Percentiles rank a stretch among this genome's conserved stretches.
These are phyloP conservation scores for Populus tremula DNA, from an alignment of 345 rosid genomes.

Conservation along the genomic window DNA sequence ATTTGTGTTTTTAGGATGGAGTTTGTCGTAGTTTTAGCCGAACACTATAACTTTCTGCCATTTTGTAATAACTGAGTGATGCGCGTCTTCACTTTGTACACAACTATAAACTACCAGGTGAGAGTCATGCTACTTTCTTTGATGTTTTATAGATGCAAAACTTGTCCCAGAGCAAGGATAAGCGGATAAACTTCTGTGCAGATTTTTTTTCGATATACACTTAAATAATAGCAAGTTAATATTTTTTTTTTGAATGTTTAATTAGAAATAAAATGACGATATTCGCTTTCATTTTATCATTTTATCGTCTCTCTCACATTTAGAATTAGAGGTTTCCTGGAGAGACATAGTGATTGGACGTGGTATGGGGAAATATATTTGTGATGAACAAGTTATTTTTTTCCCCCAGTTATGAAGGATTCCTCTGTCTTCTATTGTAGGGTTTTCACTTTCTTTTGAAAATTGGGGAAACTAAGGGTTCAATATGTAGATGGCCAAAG, in stretches of 20 bases:
- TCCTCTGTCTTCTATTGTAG: neutral
- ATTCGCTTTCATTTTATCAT: neutral
- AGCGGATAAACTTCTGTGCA: neutral
- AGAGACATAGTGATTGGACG: neutral
- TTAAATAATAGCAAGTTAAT: neutral
- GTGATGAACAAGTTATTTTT: neutral
- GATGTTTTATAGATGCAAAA: neutral
- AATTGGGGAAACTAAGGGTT: neutral
- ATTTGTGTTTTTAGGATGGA: neutral
- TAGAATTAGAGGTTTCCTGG: neutral
- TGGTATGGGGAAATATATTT: neutral
- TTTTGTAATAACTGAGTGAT: neutral
- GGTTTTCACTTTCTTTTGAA: neutral
- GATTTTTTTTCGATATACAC: no score
- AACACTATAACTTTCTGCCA: neutral
- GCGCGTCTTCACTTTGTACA: neutral
- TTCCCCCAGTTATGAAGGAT: neutral
- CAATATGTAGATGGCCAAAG: neutral
- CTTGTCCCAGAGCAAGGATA: neutral
- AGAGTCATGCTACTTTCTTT: neutral
- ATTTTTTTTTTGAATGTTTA: neutral
- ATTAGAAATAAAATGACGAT: neutral
- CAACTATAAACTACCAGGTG: neutral
- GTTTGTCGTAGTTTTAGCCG: neutral
- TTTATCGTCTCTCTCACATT: neutral